Evolutionary conservation across 352 stramenopile genomes (phyloP).

Genomic region (Pythium diclinum): DNA sequence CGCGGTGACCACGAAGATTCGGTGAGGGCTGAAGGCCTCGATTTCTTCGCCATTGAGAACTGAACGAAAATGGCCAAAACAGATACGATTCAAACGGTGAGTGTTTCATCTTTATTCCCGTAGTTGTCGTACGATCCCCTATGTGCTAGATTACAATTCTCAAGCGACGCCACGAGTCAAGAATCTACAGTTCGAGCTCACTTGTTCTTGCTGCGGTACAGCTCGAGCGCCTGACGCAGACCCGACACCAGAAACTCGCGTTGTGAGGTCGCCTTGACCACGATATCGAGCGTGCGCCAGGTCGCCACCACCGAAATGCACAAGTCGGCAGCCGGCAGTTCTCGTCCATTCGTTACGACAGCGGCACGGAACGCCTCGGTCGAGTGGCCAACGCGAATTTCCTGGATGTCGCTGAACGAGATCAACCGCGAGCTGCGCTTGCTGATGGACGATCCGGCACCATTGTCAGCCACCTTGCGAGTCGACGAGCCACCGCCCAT

Average conservation of each 20-base stretch:
- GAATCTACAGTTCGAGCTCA: constrained; percentile 2
- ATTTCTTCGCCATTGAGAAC: constrained; percentile 51
- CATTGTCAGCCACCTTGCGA: constrained; percentile 21
- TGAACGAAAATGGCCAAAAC: constrained; percentile 5
- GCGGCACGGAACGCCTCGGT: constrained; percentile 45
- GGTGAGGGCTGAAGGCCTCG: constrained; percentile 58
- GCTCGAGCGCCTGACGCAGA: constrained; percentile 27
- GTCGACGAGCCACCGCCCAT: constrained; percentile 4
- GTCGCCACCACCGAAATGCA: constrained; percentile 63
- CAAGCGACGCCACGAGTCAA: neutral
- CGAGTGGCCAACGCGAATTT: constrained; percentile 48
- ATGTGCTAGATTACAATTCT: constrained; percentile 9
- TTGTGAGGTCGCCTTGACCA: constrained; percentile 42
- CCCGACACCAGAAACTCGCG: constrained; percentile 56
- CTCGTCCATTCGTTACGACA: constrained; percentile 26
- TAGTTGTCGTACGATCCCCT: neutral
- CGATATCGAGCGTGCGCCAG: constrained; percentile 63
- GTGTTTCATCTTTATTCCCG: neutral
- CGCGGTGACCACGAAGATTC: constrained; percentile 39
- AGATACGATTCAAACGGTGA: neutral
- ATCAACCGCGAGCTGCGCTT: constrained; percentile 29
- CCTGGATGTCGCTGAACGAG: constrained; percentile 45
- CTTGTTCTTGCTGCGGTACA: constrained; percentile 24
- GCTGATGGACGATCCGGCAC: neutral
- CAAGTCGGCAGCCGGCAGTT: constrained; percentile 27